A percentile compares a stretch with the other conserved stretches of the same genome.
Conservation (phyloP, 768 basidiomycete genomes). For the Fibroporia radiculosa region DNA sequence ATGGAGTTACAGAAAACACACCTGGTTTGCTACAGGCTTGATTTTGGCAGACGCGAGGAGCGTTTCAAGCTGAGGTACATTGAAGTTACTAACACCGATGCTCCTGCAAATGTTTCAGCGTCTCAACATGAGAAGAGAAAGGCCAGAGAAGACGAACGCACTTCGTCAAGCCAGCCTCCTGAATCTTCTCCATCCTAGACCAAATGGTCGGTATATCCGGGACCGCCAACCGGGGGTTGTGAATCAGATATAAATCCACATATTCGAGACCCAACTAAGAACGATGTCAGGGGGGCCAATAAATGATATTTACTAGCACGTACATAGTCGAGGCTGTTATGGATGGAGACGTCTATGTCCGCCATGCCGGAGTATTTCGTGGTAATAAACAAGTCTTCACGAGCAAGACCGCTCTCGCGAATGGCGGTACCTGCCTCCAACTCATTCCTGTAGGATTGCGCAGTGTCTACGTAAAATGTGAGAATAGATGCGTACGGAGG, state of each 20-base stretch:
- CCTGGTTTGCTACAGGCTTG: constrained; percentile 64
- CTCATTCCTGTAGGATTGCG: constrained; percentile 54
- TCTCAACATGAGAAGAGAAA: background rate
- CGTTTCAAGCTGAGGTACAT: constrained; percentile 42
- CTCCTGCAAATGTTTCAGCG: constrained; percentile 37
- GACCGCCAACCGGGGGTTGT: constrained; percentile 42
- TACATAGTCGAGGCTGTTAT: constrained; percentile 49
- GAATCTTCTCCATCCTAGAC: constrained; percentile 54
- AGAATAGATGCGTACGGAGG: background rate
- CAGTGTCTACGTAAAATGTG: constrained; percentile 55
- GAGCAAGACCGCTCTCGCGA: constrained; percentile 45
- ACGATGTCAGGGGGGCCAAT: background rate
- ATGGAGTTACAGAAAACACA: constrained; percentile 14
- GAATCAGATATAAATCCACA: constrained; percentile 69
- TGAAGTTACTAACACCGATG: constrained; percentile 70
- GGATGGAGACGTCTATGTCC: constrained; percentile 46
- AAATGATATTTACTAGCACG: constrained; percentile 13
- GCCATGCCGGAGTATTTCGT: constrained; percentile 53
- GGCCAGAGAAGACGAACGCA: constrained; percentile 16
- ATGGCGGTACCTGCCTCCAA: constrained; percentile 41
- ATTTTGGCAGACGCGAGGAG: constrained; percentile 52
- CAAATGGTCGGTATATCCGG: constrained; percentile 58
- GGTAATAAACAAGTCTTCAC: constrained; percentile 53
- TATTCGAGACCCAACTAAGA: constrained; percentile 52
- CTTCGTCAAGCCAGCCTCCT: constrained; percentile 52